Conservation (phyloP, 1,284 basidiomycete genomes). For the Cryptococcus sp. region DNA sequence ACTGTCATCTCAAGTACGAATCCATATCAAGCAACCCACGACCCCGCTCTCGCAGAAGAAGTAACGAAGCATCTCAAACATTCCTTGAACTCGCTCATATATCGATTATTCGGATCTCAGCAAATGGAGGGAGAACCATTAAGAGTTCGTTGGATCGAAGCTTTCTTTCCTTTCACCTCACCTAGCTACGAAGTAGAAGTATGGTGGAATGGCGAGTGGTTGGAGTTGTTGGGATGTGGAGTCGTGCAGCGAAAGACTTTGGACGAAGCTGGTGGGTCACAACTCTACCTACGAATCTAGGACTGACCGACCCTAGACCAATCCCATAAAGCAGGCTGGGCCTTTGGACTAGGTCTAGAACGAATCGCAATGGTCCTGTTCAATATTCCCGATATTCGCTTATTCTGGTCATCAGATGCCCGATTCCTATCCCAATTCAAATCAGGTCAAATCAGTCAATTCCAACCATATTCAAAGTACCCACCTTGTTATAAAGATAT, state of each 20-base stretch:
- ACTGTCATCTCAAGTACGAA: constrained; percentile 70
- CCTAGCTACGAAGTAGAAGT: constrained; percentile 99
- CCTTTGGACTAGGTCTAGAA: constrained; percentile 95
- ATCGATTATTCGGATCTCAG: constrained; percentile 68
- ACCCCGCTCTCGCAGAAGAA: constrained; percentile 64
- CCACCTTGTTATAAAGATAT: constrained; percentile 85
- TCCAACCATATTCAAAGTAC: constrained; percentile 84
- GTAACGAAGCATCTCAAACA: constrained; percentile 84
- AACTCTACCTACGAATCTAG: too few species aligned
- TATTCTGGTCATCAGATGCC: constrained; percentile 92
- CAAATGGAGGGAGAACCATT: constrained; percentile 59
- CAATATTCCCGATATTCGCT: constrained; percentile 95
- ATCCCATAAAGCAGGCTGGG: constrained; percentile 86
- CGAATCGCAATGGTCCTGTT: constrained; percentile 98
- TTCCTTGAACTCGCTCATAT: constrained; percentile 81
- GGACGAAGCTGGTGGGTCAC: constrained; percentile 69
- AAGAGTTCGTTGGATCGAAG: constrained; percentile 92
- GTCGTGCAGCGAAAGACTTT: constrained; percentile 87
- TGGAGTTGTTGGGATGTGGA: constrained; percentile 93
- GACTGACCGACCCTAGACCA: constrained; percentile 55
- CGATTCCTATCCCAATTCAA: constrained; percentile 87
- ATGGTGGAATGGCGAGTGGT: constrained; percentile 92
- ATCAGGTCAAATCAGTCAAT: constrained; percentile 67
- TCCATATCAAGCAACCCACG: constrained; percentile 73
- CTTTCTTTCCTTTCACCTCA: constrained; percentile 95